phyloP scores from a whole-genome alignment of 805 yeast genomes.

The Pichia heedii region DNA sequence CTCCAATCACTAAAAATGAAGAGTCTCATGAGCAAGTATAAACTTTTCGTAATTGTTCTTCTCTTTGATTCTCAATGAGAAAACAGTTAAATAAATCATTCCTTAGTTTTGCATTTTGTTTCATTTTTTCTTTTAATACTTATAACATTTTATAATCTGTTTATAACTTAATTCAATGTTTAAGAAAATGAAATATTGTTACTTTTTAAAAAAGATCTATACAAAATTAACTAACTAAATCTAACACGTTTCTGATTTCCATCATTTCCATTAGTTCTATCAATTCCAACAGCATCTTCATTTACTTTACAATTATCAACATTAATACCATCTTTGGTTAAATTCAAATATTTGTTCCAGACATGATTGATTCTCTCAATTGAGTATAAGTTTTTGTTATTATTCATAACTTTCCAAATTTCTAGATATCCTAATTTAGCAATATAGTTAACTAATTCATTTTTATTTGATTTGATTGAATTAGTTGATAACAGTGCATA shows the following conservation, averaged over 20 bases:
- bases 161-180: too few species aligned
- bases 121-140: too few species aligned
- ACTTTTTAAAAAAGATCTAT: background rate
- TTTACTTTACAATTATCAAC: background rate
- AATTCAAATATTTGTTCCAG: background rate
- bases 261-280: too few species aligned
- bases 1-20: constrained; percentile 1
- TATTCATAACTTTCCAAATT: constrained; percentile 10
- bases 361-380: constrained; percentile 2
- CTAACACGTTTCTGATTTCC: constrained; percentile 1
- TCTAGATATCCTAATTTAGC: constrained; percentile 12
- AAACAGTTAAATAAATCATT: too few species aligned
- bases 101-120: too few species aligned
- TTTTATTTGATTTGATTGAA: background rate
- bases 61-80: too few species aligned
- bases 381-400: constrained; percentile 11
- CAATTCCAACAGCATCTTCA: too few species aligned
- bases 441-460: constrained; percentile 4
- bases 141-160: too few species aligned
- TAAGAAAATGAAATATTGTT: background rate
- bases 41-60: too few species aligned
- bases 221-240: background rate
- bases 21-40: background rate
- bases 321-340: background rate
- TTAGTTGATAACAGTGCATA: constrained; percentile 6